A percentile compares a stretch with the other conserved stretches of the same genome.
These are phyloP conservation scores for Dryas drummondii DNA, from an alignment of 306 rosid species.

Conservation along the genomic window DNA sequence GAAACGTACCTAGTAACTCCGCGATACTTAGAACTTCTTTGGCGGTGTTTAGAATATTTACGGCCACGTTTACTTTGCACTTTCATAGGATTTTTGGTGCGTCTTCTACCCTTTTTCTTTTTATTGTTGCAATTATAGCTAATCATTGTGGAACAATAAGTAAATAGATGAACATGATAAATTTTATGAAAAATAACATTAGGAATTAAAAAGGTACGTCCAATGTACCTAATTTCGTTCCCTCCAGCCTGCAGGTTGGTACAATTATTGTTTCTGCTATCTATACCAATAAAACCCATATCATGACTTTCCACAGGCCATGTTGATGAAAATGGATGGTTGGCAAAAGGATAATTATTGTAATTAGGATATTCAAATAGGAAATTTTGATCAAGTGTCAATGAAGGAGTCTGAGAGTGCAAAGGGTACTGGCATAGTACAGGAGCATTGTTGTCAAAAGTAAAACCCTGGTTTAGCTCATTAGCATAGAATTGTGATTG, in stretches of 20 bases:
- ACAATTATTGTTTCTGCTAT: no score
- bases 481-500: neutral
- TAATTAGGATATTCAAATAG: no score
- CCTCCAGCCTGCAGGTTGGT: no score
- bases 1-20: constrained; percentile 41
- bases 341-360: no score
- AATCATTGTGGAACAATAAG: neutral
- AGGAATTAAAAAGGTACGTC: no score
- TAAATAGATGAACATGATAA: neutral
- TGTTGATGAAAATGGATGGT: neutral
- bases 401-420: neutral
- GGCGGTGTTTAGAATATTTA: neutral
- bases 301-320: neutral
- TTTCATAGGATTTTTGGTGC: no score
- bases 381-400: neutral
- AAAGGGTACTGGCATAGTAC: neutral
- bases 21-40: constrained; percentile 26
- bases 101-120: neutral
- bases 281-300: neutral
- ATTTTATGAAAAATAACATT: neutral
- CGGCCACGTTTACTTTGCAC: neutral
- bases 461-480: neutral
- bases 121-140: neutral
- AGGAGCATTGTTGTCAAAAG: neutral
- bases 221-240: neutral